Evolutionary conservation across 2,329 filamentous ascomycete species (phyloP).

Genomic region (Arthrobotrys megalospora): DNA sequence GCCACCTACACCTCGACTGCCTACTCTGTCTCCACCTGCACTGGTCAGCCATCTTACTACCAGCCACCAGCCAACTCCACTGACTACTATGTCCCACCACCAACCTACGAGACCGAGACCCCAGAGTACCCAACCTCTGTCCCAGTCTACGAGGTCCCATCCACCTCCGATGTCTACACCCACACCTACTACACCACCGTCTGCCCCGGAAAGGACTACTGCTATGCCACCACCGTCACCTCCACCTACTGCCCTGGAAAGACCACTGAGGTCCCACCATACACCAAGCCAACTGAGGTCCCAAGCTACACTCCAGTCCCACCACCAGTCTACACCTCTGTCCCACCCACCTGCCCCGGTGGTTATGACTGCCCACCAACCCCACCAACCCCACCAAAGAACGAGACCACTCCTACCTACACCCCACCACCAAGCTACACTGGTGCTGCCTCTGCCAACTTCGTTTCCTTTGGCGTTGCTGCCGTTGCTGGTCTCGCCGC

Average conservation of each 20-base stretch:
- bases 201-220: conserved; percentile 57
- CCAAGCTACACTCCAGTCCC: conserved; percentile 39
- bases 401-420: conserved; percentile 49
- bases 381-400: conserved; percentile 36
- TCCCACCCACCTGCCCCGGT: conserved; percentile 1
- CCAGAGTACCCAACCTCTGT: conserved; percentile 32
- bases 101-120: conserved; percentile 30
- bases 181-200: conserved; percentile 58
- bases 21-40: conserved; percentile 57
- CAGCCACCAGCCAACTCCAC: conserved; percentile 35
- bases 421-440: conserved; percentile 60
- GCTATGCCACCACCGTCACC: conserved; percentile 58
- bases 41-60: conserved; percentile 31
- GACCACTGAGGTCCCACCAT: conserved; percentile 20
- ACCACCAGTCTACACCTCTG: conserved; percentile 18
- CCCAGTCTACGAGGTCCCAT: conserved; percentile 31
- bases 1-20: conserved; percentile 50
- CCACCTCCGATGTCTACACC: conserved; percentile 35
- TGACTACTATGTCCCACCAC: conserved; percentile 31
- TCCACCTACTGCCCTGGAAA: conserved; percentile 52
- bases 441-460: conserved; percentile 58
- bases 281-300: conserved; percentile 13
- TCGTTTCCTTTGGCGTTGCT: conserved; percentile 59
- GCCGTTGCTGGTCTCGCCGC: conserved; percentile 58
- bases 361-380: conserved; percentile 16